phyloP scores from a whole-genome alignment of 352 stramenopile genomes.

The Globisporangium camurandrum region DNA sequence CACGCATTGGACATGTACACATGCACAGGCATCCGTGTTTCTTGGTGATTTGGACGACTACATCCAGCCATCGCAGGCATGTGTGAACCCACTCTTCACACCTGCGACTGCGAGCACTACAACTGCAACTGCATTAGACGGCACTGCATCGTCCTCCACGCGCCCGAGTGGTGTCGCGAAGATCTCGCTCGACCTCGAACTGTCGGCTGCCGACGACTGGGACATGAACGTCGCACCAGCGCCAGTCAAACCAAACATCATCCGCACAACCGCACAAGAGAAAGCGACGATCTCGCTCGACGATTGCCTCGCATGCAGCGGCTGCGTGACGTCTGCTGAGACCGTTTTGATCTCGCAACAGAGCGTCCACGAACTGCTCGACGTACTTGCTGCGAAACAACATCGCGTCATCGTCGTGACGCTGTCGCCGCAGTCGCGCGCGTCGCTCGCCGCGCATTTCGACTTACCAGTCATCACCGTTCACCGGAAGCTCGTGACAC shows the following conservation, averaged over 20 bases:
- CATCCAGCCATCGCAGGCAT: conserved; percentile 91
- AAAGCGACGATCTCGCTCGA: conserved; percentile 92
- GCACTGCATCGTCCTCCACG: not conserved
- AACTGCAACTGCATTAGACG: not conserved
- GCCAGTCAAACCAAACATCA: conserved; percentile 64
- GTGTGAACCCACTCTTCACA: conserved; percentile 92
- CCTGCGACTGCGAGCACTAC: conserved; percentile 16
- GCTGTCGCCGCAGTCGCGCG: conserved; percentile 82
- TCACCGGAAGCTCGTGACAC: conserved; percentile 69
- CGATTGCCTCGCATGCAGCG: conserved; percentile 96
- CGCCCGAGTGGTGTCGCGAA: conserved; percentile 35
- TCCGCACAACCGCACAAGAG: conserved; percentile 62
- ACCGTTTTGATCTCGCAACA: conserved; percentile 97
- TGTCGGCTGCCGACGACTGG: conserved; percentile 53
- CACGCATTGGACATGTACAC: not conserved
- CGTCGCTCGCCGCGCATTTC: conserved; percentile 83
- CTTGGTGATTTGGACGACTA: conserved; percentile 92
- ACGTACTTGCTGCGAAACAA: conserved; percentile 33
- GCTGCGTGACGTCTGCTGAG: conserved; percentile 97
- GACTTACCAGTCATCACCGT: conserved; percentile 46
- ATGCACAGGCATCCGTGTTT: conserved; percentile 84
- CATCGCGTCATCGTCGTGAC: conserved; percentile 77
- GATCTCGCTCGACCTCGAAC: conserved; percentile 74
- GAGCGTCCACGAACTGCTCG: conserved; percentile 87
- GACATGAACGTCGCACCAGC: conserved; percentile 19